Evolutionary conservation across 208 protist genomes (phyloP).

Genomic region (Trypanosoma lewisi): DNA sequence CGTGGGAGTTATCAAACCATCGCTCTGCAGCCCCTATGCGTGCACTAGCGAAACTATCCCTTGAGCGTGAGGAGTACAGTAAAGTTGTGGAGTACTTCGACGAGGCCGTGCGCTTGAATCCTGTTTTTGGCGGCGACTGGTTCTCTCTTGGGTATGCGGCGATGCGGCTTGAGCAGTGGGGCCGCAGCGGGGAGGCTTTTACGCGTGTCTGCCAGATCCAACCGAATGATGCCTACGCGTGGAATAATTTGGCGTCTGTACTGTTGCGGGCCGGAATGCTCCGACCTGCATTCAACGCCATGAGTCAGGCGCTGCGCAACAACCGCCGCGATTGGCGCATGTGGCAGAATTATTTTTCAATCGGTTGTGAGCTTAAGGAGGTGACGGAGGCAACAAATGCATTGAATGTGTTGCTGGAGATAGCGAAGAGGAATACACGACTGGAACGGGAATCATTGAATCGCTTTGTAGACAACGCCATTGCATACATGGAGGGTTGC

Average conservation of each 20-base stretch:
- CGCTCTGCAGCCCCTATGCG: constrained; percentile 87
- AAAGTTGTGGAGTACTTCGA: constrained; percentile 91
- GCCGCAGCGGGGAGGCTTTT: constrained; percentile 82
- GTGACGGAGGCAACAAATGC: constrained; percentile 83
- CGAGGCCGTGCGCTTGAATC: constrained; percentile 80
- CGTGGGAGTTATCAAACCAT: constrained; percentile 87
- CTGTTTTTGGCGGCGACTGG: constrained; percentile 90
- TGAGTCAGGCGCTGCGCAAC: constrained; percentile 86
- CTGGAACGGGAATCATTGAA: constrained; percentile 65
- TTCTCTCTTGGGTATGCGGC: constrained; percentile 88
- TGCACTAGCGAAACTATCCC: constrained; percentile 71
- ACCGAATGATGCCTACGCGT: constrained; percentile 84
- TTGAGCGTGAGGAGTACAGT: constrained; percentile 85
- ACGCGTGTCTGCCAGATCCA: constrained; percentile 90
- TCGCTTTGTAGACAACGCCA: constrained; percentile 72
- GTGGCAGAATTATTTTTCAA: constrained; percentile 92
- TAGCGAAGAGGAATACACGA: constrained; percentile 66
- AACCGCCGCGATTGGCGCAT: constrained; percentile 89
- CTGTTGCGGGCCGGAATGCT: constrained; percentile 75
- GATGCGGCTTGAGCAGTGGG: constrained; percentile 65
- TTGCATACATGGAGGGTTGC: constrained; percentile 75
- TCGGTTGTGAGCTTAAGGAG: constrained; percentile 83
- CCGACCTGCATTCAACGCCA: constrained; percentile 85
- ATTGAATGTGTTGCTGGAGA: constrained; percentile 70
- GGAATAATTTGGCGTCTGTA: constrained; percentile 91